Base-by-base conservation (phyloP, 2,329 filamentous ascomycete species). In the Thyridium curvatum region DNA sequence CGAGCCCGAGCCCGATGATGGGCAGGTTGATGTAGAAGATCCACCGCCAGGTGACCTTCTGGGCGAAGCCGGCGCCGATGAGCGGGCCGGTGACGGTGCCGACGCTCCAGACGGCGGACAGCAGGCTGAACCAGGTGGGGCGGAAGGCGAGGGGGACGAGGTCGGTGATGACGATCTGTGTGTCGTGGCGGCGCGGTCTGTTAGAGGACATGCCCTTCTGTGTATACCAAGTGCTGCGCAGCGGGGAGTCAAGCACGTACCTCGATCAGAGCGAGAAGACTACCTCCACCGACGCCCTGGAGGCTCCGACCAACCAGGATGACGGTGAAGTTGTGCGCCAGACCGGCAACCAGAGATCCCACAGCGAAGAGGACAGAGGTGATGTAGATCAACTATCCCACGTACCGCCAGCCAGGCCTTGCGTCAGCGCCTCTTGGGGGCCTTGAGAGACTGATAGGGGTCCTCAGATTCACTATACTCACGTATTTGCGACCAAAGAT, bases 21-120 rank as follows among this genome's bases (percentile, higher is more conserved):
- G 77, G 76, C 2, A 81, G 57, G 46, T 82, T 83, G 47, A 81
- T 66, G 68, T 72, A 84, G 51, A 82, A 81, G 35, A 83, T 72
- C 78, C 78, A 84, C 8, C 71, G 58, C 79, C 77, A 79, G 1
- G 58, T 59, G 2, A 66, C 64, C 32, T 68, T 60, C 40, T 75
- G 62, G 3, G 72, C 64, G 42, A 79, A 74, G 2, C 65, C 72
- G 14, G 74, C 75, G 6, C 77, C 71, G 29, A 72, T 59, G 17
- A 74, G 46, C 7, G 66, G 77, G 0, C 74, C 74, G 13, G 60
- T 57, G 1, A 75, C 70, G 3, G 64, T 76, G 1, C 77, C 78
- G 4, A 82, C 37, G 2, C 72, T 65, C 77, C 74, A 79, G 51
- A 72, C 66, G 8, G 60, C 52, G 3, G 58, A 64, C 35, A 61